Conservation (phyloP, 257 asterid genomes). For the Fraxinus quadrangulata region DNA sequence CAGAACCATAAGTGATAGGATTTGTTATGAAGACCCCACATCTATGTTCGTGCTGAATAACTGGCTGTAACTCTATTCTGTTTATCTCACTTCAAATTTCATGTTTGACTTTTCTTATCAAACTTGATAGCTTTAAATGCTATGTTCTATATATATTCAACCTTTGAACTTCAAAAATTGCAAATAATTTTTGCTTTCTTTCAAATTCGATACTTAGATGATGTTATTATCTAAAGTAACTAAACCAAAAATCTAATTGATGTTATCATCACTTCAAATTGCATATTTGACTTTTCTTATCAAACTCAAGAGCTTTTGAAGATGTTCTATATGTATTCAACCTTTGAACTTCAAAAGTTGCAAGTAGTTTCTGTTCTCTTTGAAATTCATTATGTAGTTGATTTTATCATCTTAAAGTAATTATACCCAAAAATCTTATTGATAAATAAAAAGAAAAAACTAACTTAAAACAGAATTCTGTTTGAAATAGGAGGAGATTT, state of each 20-base stretch:
- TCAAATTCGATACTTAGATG: not conserved
- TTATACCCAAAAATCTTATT: not conserved
- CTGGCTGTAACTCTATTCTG: not conserved
- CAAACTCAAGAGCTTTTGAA: not conserved
- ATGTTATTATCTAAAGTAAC: not conserved
- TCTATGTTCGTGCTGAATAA: not conserved
- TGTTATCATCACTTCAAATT: not conserved
- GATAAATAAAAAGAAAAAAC: not conserved
- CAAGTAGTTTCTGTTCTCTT: not conserved
- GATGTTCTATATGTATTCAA: not conserved
- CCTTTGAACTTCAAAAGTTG: not conserved
- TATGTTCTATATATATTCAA: not conserved
- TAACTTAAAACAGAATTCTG: too few species aligned
- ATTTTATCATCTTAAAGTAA: not conserved
- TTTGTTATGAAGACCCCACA: too few species aligned
- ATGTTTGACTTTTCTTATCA: not conserved
- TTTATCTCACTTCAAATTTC: not conserved
- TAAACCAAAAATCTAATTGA: not conserved
- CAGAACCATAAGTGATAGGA: not conserved
- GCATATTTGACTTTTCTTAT: not conserved
- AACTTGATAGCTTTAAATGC: not conserved
- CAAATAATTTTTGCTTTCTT: not conserved
- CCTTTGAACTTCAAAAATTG: not conserved
- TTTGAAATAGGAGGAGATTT: not conserved
- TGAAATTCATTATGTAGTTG: not conserved